Conservation (phyloP, 768 basidiomycete species). For the Nevesoporus exiguus region DNA sequence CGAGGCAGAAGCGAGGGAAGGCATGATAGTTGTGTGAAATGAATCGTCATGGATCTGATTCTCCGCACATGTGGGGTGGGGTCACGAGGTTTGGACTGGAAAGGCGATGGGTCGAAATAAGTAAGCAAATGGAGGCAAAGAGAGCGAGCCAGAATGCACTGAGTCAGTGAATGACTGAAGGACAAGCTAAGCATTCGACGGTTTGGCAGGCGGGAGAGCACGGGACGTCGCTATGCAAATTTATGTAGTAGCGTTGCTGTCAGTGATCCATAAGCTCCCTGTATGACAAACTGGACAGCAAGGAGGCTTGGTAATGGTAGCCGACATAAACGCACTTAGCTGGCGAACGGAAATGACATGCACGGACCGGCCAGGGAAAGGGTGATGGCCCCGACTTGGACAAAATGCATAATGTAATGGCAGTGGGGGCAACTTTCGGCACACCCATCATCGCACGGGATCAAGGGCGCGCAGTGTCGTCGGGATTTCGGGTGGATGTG, state of each 20-base stretch:
- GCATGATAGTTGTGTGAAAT: constrained; percentile 18
- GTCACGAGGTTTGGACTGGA: constrained; percentile 17
- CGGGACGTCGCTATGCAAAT: background rate
- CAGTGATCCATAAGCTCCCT: background rate
- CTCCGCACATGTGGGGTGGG: constrained; percentile 29
- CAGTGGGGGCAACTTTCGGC: constrained; percentile 2
- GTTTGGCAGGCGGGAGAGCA: constrained; percentile 10
- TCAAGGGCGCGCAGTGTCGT: background rate
- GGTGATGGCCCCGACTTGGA: constrained; percentile 1
- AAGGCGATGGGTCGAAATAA: constrained; percentile 10
- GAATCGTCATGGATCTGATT: constrained; percentile 21
- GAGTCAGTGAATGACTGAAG: background rate
- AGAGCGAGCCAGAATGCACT: constrained; percentile 3
- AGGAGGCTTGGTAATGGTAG: constrained; percentile 1
- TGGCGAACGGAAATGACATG: constrained; percentile 18
- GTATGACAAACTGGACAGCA: background rate
- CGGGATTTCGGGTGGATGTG: constrained; percentile 1
- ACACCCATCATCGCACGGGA: constrained; percentile 1
- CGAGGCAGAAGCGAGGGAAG: constrained; percentile 22
- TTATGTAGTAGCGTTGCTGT: constrained; percentile 12
- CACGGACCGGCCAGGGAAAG: background rate
- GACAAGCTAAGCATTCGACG: background rate
- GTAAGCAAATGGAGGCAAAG: constrained; percentile 11
- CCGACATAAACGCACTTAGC: constrained; percentile 8
- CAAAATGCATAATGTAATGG: background rate